A percentile compares a stretch with the other conserved stretches of the same genome.
Conservation (phyloP, 2,329 filamentous ascomycete genomes). For the Aspergillus aculeatinus region DNA sequence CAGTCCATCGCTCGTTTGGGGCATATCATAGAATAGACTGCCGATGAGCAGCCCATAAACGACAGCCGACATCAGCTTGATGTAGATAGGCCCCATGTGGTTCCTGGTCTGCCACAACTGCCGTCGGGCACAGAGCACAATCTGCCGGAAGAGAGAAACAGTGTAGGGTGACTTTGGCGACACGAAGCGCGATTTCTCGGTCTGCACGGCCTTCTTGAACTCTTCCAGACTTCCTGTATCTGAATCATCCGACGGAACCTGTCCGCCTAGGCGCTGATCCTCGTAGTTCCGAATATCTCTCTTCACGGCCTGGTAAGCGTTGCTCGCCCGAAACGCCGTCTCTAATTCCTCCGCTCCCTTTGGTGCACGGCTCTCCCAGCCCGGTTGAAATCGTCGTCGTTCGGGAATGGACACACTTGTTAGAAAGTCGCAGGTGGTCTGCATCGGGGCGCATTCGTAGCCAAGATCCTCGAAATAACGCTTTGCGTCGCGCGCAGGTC, state of each 20-base stretch:
- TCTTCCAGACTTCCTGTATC: constrained; percentile 30
- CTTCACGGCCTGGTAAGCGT: constrained; percentile 57
- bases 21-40: constrained; percentile 68
- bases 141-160: constrained; percentile 68
- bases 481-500: constrained; percentile 55
- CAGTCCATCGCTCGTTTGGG: constrained; percentile 55
- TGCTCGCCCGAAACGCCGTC: constrained; percentile 62
- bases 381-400: constrained; percentile 63
- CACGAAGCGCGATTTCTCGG: constrained; percentile 53
- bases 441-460: constrained; percentile 55
- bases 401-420: constrained; percentile 68
- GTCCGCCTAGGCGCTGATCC: constrained; percentile 27
- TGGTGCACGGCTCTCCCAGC: constrained; percentile 62
- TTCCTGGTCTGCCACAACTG: constrained; percentile 74
- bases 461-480: constrained; percentile 64
- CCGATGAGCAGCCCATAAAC: constrained; percentile 69
- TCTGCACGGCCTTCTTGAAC: constrained; percentile 62
- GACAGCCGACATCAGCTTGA: constrained; percentile 71
- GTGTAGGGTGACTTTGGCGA: constrained; percentile 70
- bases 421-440: constrained; percentile 71
- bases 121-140: constrained; percentile 57
- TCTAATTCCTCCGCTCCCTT: constrained; percentile 66
- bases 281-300: constrained; percentile 61
- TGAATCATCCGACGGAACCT: constrained; percentile 47
- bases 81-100: constrained; percentile 67